Percentiles rank a stretch among this genome's conserved stretches.
These are phyloP conservation scores for Ilyonectria destructans DNA, from an alignment of 2,329 filamentous ascomycete species.

Conservation along the genomic window DNA sequence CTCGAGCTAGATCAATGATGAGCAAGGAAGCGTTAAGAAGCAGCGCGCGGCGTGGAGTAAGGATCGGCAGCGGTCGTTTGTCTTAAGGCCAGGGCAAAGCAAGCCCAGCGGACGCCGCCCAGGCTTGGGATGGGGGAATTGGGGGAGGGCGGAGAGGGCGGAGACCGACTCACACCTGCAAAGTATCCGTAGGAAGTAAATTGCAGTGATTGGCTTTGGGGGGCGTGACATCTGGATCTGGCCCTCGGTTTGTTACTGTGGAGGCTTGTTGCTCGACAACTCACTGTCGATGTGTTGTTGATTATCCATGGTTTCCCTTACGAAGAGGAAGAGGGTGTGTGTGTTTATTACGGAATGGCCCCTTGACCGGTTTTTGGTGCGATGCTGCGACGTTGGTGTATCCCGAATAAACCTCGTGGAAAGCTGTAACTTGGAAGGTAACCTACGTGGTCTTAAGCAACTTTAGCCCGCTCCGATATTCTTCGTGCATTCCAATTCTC, in stretches of 20 bases:
- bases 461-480: too few species aligned
- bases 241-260: conserved; percentile 19
- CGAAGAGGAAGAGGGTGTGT: conserved; percentile 1
- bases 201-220: too few species aligned
- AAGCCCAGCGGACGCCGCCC: conserved; percentile 12
- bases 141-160: conserved; percentile 32
- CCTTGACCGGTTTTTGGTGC: not conserved
- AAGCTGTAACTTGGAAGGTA: too few species aligned
- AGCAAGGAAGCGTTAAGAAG: conserved; percentile 16
- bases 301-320: not conserved
- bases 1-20: conserved; percentile 18
- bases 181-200: not conserved
- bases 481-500: too few species aligned
- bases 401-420: not conserved
- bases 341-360: too few species aligned
- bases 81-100: conserved; percentile 24
- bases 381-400: not conserved
- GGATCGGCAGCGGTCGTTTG: conserved; percentile 30
- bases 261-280: conserved; percentile 4
- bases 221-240: not conserved
- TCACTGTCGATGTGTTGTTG: too few species aligned
- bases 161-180: conserved; percentile 15
- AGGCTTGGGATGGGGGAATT: conserved; percentile 18
- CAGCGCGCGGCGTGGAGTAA: conserved; percentile 22
- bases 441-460: not conserved